Evolutionary conservation across 805 yeast genomes (phyloP), one percentile per base, ranked within the genome.

Genomic region (Kluyveromyces starmeri): DNA sequence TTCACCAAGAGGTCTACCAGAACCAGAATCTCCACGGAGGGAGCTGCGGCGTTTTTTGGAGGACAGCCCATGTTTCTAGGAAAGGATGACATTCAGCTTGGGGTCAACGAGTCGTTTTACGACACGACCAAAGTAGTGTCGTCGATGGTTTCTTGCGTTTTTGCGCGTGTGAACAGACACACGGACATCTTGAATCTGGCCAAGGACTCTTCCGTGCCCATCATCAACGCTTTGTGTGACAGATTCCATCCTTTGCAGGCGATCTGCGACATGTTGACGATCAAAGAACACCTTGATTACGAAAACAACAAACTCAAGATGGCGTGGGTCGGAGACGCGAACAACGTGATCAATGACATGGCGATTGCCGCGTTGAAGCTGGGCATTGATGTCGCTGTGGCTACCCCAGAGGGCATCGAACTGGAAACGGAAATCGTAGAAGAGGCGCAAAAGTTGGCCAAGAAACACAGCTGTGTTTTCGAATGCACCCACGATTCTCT

Each of bases 21-120:
- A 61, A 92, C 98, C 16, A 76, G 98, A 60, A 74, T 92, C 24
- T 85, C 96, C 16, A 70, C 88, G 8, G 98, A 92, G 57, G 96
- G 95, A 33, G 98, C 98, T 11, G 83, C 88, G 9, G 71, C 83
- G 2, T 86, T 81, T 55, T 82, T 89, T 46, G 97, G 97, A 13
- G 97, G 88, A 5, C 92, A 80, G 48, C 96, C 98, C 9, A 82
- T 92, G 92, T 92, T 92, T 52, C 67, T 92, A 45, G 97, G 98
- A 33, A 85, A 82, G 48, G 96, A 88, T 47, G 98, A 92, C 50
- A 92, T 92, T 54, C 98, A 92, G 61, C 67, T 92, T 37, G 98
- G 98, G 28, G 95, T 85, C 28, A 92, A 92, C 54, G 98, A 92
- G 65, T 71, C 92, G 0, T 62, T 85, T 39, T 81, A 82, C 50